Evolutionary conservation across 169 alveolate species (phyloP).

Genomic region (Eimeria maxima): DNA sequence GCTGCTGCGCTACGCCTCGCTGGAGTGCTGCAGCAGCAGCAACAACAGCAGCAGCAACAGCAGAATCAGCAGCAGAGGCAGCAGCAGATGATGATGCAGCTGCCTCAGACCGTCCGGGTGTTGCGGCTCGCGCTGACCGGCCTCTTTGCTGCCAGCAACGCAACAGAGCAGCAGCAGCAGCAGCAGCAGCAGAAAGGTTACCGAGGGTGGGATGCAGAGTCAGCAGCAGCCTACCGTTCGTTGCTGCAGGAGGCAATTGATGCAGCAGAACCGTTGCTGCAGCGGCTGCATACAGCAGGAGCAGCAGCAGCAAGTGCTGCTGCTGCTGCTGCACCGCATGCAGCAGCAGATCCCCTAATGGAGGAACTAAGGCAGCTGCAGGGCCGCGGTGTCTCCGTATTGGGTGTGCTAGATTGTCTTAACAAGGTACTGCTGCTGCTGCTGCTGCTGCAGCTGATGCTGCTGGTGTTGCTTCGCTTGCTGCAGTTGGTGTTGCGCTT

Average conservation of each 20-base stretch:
- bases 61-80: no score
- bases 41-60: slow-evolving; percentile 21
- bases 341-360: background rate
- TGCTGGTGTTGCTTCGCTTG: background rate
- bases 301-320: background rate
- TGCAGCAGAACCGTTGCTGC: slow-evolving; percentile 25
- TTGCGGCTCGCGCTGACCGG: slow-evolving; percentile 31
- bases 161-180: slow-evolving; percentile 22
- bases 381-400: background rate
- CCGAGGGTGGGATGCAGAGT: slow-evolving; percentile 37
- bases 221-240: background rate
- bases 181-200: slow-evolving; percentile 10
- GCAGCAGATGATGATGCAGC: no score
- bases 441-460: slow-evolving; percentile 6
- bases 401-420: slow-evolving; percentile 29
- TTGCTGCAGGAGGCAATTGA: slow-evolving; percentile 25
- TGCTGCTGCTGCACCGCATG: background rate
- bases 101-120: slow-evolving; percentile 52
- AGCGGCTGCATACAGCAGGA: slow-evolving; percentile 40
- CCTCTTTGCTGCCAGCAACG: background rate
- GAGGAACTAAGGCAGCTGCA: slow-evolving; percentile 26
- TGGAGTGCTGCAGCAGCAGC: slow-evolving; percentile 29
- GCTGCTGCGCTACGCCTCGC: slow-evolving; percentile 58
- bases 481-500: background rate
- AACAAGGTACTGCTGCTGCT: slow-evolving; percentile 37